These are phyloP conservation scores for Talaromyces pinophilus DNA, from an alignment of 2,329 filamentous ascomycete genomes.

Conservation along the genomic window DNA sequence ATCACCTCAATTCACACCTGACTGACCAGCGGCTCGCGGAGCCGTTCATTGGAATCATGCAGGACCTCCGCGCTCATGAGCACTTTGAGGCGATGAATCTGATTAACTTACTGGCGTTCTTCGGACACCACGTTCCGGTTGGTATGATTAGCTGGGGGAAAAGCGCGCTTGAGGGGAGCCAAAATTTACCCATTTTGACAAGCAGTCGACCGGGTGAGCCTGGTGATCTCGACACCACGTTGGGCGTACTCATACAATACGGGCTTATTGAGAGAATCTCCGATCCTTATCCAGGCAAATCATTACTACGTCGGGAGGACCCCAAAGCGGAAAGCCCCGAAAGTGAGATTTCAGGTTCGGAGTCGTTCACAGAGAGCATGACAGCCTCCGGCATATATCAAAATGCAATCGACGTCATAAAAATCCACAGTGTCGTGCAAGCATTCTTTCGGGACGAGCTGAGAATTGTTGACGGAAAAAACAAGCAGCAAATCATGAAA, in stretches of 20 bases:
- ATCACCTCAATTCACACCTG: slow-evolving; percentile 57
- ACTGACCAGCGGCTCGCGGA: slow-evolving; percentile 57
- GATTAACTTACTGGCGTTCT: slow-evolving; percentile 65
- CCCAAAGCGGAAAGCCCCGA: slow-evolving; percentile 12
- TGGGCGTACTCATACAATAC: slow-evolving; percentile 49
- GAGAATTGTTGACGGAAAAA: slow-evolving; percentile 39
- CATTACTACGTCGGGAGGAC: slow-evolving; percentile 1
- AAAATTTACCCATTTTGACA: slow-evolving; percentile 42
- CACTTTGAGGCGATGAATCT: slow-evolving; percentile 62
- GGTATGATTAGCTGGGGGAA: slow-evolving; percentile 63
- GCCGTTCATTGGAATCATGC: slow-evolving; percentile 51
- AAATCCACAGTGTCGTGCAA: slow-evolving; percentile 52
- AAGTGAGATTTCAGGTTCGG: slow-evolving; percentile 25
- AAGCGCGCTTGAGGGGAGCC: slow-evolving; percentile 33
- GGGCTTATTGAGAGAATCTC: slow-evolving; percentile 48
- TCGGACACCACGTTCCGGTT: slow-evolving; percentile 65
- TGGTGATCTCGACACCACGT: slow-evolving; percentile 48
- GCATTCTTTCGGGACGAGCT: slow-evolving; percentile 51
- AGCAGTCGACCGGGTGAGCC: slow-evolving; percentile 38
- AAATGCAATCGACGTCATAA: slow-evolving; percentile 47
- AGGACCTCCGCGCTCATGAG: slow-evolving; percentile 44
- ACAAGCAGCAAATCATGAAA: slow-evolving; percentile 23
- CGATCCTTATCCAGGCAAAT: slow-evolving; percentile 32
- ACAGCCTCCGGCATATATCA: slow-evolving; percentile 36
- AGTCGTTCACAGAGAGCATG: slow-evolving; percentile 40